These are phyloP conservation scores for Pichia sp. DNA, from an alignment of 1,139 yeast genomes.

Conservation along the genomic window DNA sequence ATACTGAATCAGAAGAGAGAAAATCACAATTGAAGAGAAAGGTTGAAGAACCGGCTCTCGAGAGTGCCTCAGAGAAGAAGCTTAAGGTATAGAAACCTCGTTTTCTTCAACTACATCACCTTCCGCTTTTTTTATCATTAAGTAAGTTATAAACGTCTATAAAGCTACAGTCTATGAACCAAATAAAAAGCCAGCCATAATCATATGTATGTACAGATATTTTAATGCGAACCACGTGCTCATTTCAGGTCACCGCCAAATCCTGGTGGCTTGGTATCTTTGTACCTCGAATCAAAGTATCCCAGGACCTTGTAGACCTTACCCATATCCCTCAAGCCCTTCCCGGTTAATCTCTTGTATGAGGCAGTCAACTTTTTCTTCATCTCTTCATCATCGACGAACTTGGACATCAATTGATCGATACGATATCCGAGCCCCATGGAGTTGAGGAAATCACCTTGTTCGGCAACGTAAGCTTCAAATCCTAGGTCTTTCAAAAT, in stretches of 20 bases:
- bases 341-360: constrained; percentile 58
- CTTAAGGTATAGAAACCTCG: no score
- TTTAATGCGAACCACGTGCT: no score
- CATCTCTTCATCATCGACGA: constrained; percentile 26
- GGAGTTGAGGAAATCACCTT: constrained; percentile 74
- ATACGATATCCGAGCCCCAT: constrained; percentile 74
- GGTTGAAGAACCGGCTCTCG: background rate
- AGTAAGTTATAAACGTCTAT: no score
- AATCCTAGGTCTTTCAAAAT: constrained; percentile 20
- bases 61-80: constrained; percentile 4
- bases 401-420: constrained; percentile 38
- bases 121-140: no score
- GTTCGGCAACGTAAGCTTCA: constrained; percentile 49
- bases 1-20: background rate
- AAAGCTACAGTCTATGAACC: no score
- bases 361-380: constrained; percentile 47
- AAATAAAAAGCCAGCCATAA: no score
- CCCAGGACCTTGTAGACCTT: constrained; percentile 68
- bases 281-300: constrained; percentile 40
- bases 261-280: constrained; percentile 34
- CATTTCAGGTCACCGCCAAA: constrained; percentile 26
- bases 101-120: no score
- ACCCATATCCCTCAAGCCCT: constrained; percentile 66
- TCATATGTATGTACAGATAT: no score
- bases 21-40: no score